Base-by-base conservation (phyloP, 768 basidiomycete species). In the Clitopilus passeckerianus region DNA sequence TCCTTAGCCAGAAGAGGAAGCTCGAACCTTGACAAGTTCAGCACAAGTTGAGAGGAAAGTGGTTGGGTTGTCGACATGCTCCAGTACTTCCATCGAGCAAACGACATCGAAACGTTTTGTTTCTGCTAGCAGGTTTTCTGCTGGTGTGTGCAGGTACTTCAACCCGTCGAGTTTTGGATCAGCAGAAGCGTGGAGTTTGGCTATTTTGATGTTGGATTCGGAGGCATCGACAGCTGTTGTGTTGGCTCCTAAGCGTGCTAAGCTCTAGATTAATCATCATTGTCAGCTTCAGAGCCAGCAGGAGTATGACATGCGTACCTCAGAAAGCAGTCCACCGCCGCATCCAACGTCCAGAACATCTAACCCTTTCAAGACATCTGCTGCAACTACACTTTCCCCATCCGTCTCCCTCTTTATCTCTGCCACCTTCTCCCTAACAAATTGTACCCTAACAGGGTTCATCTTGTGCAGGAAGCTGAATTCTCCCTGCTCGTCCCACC, bases 81-180 rank as follows among this genome's bases (percentile, higher is more conserved):
- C 97, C 30, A 99, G 70, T 7, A 99, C 96, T 72, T 99, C 97
- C 93, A 98, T 93, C 9, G 95, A 91, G 69, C 94, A 97, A 14
- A 99, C 95, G 18, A 95, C 83, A 70, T 98, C 96, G 68, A 89
- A 98, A 56, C 84, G 84, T 64, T 79, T 80, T 14, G 81, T 70
- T 5, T 86, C 85, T 10, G 79, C 68, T 27, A 91, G 73, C 3
- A 99, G 80, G 0, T 79, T 79, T 68, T 98, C 95, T 0, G 90
- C 93, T 0, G 90, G 78, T 0, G 83, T 79, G 66, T 91, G 86
- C 7, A 83, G 74, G 74, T 98, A 98, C 0, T 76, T 61, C 68
- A 35, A 64, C 2, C 68, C 63, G 8, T 75, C 66, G 18, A 96
- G 77, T 37, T 74, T 69, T 0, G 90, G 89, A 69, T 98, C 97